Conservation (phyloP, 75 land plant species). For the Sequoiadendron giganteum region DNA sequence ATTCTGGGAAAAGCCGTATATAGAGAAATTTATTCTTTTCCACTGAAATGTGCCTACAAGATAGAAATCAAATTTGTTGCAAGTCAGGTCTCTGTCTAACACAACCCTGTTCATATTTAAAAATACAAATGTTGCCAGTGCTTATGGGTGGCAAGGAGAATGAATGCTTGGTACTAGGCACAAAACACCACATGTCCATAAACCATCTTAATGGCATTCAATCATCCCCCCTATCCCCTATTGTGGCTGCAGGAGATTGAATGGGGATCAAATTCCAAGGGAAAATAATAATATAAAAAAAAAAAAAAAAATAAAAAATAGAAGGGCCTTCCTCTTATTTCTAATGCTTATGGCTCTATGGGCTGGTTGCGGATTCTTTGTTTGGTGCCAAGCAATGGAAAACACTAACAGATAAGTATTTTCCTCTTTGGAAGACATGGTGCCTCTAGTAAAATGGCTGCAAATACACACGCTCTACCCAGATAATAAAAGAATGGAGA, state of each 20-base stretch:
- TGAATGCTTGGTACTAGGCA: neutral
- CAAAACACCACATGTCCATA: neutral
- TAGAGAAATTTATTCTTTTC: slow-evolving; percentile 53
- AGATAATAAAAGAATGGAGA: neutral
- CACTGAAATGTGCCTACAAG: slow-evolving; percentile 64
- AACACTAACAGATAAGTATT: neutral
- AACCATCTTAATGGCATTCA: neutral
- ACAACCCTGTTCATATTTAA: neutral
- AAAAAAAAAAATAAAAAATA: neutral
- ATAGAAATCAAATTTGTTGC: neutral
- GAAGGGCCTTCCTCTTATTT: neutral
- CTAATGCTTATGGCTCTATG: neutral
- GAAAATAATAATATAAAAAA: neutral
- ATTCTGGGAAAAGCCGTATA: slow-evolving; percentile 65
- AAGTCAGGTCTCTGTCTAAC: neutral
- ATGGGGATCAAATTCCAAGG: neutral
- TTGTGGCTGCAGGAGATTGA: neutral
- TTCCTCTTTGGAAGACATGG: neutral
- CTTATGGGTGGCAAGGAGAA: neutral
- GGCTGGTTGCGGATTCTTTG: neutral
- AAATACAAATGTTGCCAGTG: neutral
- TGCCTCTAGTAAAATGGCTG: neutral
- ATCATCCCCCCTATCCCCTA: neutral
- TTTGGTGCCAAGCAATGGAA: neutral
- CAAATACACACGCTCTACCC: neutral